Base-by-base conservation (phyloP, 768 basidiomycete genomes). In the Termitomyces sp. region DNA sequence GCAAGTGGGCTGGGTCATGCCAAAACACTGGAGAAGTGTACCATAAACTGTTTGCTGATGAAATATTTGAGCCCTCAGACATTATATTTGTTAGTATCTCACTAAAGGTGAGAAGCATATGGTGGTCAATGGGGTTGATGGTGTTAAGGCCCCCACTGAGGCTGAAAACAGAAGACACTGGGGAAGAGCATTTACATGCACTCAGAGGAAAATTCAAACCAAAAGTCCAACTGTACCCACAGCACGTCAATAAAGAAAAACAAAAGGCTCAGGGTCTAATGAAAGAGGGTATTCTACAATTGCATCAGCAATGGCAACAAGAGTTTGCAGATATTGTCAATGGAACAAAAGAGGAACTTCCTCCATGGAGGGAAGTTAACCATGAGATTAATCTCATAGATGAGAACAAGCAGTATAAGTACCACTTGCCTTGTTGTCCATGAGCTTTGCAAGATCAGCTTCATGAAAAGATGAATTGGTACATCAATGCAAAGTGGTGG, bases 351-450 rank as follows among this genome's bases (percentile, higher is more conserved):
- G 20, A 20, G 20, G 20, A 20, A 20, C 20, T 20, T 20, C 20
- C 20, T 20, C 20, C 20, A 20, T 20, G 20, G 20, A 20, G 20
- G 20, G 73, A 67, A 6, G 69, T 81, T 0, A 80, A 80, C 59
- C 77, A 79, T 57, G 60, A 63, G 1, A 80, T 81, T 15, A 67
- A 72, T 5, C 61, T 80, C 1, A 74, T 78, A 2, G 75, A 81
- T 40, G 67, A 76, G 68, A 72, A 10, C 11, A 57, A 57, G 47
- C 45, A 49, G 37, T 57, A 57, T 17, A 31, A 37, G 3, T 20
- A 20, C 20, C 20, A 20, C 20, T 20, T 20, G 20, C 20, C 20
- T 20, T 20, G 20, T 20, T 20, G 77, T 52, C 71, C 73, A 0
- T 65, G 74, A n/a, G 63, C 74, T 0, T 38, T 78, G 3, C 57